A percentile compares a stretch with the other conserved stretches of the same genome.
These are phyloP conservation scores for Capsicum pubescens DNA, from an alignment of 257 asterid species.

Conservation along the genomic window DNA sequence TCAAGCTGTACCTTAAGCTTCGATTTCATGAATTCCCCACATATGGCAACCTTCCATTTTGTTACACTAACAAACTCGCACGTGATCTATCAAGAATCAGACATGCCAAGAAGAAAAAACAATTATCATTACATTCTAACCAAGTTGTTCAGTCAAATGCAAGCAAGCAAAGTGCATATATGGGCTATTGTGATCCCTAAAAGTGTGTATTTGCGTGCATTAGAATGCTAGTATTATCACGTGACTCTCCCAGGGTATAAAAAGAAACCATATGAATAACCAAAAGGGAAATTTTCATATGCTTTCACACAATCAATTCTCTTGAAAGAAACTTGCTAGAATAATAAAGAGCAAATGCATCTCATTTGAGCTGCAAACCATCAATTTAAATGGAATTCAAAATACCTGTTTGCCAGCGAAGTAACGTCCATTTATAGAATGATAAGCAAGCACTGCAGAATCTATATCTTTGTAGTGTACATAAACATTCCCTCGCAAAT, in stretches of 20 bases:
- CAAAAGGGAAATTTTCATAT: neutral
- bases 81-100: slow-evolving; percentile 54
- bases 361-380: neutral
- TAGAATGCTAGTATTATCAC: neutral
- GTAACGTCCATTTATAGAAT: slow-evolving; percentile 83
- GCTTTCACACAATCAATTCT: slow-evolving; percentile 3
- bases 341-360: slow-evolving; percentile 12
- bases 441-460: slow-evolving; percentile 79
- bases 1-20: slow-evolving; percentile 61
- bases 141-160: slow-evolving; percentile 27
- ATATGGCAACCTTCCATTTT: slow-evolving; percentile 95
- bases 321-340: neutral
- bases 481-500: slow-evolving; percentile 92
- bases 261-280: neutral
- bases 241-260: neutral
- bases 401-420: slow-evolving; percentile 91
- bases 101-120: slow-evolving; percentile 16
- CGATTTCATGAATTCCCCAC: slow-evolving; percentile 94
- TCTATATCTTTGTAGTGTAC: slow-evolving; percentile 83
- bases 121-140: slow-evolving; percentile 17
- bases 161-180: slow-evolving; percentile 30
- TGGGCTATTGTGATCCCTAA: neutral
- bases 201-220: slow-evolving; percentile 1
- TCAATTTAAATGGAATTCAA: slow-evolving; percentile 34
- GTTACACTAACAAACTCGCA: slow-evolving; percentile 88